A percentile compares a stretch with the other conserved stretches of the same genome.
Conservation (phyloP, 225 moss, liverwort and hornwort species). For the Ulota crispa region DNA sequence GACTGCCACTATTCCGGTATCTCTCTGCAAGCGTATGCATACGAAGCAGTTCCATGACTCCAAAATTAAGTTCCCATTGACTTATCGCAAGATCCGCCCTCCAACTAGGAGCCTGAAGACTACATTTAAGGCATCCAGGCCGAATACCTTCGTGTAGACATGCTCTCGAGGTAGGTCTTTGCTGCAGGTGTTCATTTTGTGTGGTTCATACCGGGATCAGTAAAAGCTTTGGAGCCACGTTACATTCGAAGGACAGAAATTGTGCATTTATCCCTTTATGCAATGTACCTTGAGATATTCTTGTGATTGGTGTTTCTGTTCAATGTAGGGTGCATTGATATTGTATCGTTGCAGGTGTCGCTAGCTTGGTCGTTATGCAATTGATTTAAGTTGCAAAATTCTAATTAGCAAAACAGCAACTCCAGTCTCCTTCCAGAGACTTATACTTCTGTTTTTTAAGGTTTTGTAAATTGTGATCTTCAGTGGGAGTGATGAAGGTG, state of each 20-base stretch:
- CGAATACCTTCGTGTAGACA: constrained; percentile 81
- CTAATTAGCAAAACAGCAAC: no score
- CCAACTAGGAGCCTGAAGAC: constrained; percentile 85
- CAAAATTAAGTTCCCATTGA: constrained; percentile 81
- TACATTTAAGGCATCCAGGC: constrained; percentile 83
- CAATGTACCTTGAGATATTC: not conserved
- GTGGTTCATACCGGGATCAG: constrained; percentile 19
- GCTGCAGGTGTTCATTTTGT: not conserved
- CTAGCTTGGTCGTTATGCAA: no score
- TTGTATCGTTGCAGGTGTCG: not conserved
- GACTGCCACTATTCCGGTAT: constrained; percentile 88
- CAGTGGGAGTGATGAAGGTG: no score
- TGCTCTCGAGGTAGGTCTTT: not conserved
- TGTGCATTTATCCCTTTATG: not conserved
- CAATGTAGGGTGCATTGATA: not conserved
- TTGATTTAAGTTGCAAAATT: no score
- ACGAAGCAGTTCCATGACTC: constrained; percentile 91
- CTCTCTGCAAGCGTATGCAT: constrained; percentile 90
- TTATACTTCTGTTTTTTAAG: no score
- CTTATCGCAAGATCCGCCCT: constrained; percentile 87
- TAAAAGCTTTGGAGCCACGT: constrained; percentile 17
- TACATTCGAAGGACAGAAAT: not conserved
- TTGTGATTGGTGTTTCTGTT: not conserved
- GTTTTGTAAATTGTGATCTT: no score
- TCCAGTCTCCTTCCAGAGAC: no score